Evolutionary conservation across 2,329 filamentous ascomycete genomes (phyloP).

Genomic region (Huntiella abstrusa): DNA sequence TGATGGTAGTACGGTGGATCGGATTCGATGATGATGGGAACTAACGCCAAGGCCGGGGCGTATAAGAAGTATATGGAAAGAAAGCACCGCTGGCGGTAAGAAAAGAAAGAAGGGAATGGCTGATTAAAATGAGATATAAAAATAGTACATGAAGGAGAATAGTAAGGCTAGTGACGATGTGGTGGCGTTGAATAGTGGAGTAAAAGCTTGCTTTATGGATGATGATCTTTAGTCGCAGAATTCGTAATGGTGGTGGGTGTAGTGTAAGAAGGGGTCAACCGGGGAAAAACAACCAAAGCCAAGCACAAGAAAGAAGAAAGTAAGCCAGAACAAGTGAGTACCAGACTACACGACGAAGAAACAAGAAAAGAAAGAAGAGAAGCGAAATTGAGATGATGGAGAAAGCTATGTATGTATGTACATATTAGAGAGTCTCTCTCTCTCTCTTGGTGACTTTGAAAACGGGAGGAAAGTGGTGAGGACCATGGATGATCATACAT

Average conservation of each 20-base stretch:
- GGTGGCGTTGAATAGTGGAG: not conserved
- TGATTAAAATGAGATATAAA: not conserved
- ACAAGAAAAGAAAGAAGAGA: constrained; percentile 3
- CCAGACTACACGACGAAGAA: constrained; percentile 1
- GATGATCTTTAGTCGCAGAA: not conserved
- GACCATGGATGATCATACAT: too few relatives aligned
- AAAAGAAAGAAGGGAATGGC: not conserved
- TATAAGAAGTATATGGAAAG: not conserved
- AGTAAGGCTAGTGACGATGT: too few relatives aligned
- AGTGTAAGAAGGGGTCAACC: not conserved
- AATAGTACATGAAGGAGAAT: not conserved
- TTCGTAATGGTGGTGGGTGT: constrained; percentile 1
- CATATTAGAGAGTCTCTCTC: not conserved
- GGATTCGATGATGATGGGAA: not conserved
- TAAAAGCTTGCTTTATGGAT: not conserved
- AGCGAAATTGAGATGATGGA: not conserved
- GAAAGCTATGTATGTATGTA: not conserved
- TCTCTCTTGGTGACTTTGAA: not conserved
- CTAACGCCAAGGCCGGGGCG: constrained; percentile 1
- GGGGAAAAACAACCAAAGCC: not conserved
- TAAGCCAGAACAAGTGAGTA: not conserved
- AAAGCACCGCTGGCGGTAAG: not conserved
- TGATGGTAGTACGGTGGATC: not conserved
- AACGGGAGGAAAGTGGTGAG: not conserved
- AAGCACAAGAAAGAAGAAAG: not conserved